Percentiles rank a stretch among this genome's conserved stretches.
These are phyloP conservation scores for Irpex sp. DNA, from an alignment of 1,284 basidiomycete genomes.

Conservation along the genomic window DNA sequence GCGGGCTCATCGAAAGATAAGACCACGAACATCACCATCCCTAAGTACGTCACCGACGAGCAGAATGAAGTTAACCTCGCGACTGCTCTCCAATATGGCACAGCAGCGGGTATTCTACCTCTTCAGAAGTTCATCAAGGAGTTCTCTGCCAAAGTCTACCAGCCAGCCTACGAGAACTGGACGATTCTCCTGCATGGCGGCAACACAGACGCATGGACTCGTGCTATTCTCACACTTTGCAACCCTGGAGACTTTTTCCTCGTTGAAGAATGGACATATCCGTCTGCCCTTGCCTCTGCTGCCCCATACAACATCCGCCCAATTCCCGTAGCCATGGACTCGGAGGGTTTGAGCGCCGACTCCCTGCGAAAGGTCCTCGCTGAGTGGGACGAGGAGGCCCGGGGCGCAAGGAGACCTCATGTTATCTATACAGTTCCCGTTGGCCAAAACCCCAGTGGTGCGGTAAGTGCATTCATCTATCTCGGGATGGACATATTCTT, in stretches of 20 bases:
- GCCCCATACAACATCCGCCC: conserved; percentile 47
- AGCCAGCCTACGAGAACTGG: conserved; percentile 70
- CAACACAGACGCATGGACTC: conserved; percentile 76
- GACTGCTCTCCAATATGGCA: conserved; percentile 72
- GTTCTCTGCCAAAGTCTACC: conserved; percentile 60
- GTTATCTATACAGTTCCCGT: conserved; percentile 75
- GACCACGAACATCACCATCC: conserved; percentile 51
- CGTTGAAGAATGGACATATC: conserved; percentile 72
- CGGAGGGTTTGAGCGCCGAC: conserved; percentile 63
- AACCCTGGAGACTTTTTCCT: conserved; percentile 75
- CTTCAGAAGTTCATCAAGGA: conserved; percentile 53
- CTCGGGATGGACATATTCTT: conserved; percentile 25
- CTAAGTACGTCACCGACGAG: conserved; percentile 47
- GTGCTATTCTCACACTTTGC: conserved; percentile 52
- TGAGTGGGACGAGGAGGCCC: conserved; percentile 62
- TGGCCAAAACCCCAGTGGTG: conserved; percentile 81
- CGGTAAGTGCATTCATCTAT: conserved; percentile 37
- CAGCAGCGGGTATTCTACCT: conserved; percentile 49
- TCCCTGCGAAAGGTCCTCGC: conserved; percentile 57
- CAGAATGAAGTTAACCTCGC: conserved; percentile 60
- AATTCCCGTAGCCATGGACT: conserved; percentile 69
- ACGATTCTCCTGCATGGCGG: conserved; percentile 63
- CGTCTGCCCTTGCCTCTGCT: conserved; percentile 43
- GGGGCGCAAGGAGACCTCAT: conserved; percentile 61
- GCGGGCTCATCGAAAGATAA: conserved; percentile 35